Evolutionary conservation across 2,329 filamentous ascomycete genomes (phyloP).

Genomic region (Colletotrichum liaoningense): DNA sequence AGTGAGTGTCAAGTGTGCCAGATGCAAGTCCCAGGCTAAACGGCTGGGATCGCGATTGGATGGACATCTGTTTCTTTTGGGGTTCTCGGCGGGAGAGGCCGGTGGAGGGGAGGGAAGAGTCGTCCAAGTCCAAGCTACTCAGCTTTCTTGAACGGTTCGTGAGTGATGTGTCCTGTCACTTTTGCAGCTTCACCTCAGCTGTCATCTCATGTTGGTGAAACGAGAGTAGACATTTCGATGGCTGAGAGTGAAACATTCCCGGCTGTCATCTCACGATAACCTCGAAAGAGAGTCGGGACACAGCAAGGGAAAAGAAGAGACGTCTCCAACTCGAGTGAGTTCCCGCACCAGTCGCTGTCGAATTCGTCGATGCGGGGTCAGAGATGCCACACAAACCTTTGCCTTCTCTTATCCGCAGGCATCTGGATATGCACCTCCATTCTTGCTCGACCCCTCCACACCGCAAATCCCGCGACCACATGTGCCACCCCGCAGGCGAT

Average conservation of each 20-base stretch:
- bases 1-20: conserved; percentile 5
- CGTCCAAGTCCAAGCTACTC: neutral
- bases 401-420: neutral
- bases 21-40: conserved; percentile 3
- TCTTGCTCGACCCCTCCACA: neutral
- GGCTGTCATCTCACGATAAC: neutral
- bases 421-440: too few species aligned
- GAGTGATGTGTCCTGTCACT: neutral
- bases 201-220: neutral
- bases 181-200: conserved; percentile 4
- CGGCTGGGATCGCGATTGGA: conserved; percentile 20
- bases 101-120: neutral
- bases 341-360: neutral
- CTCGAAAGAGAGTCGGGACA: neutral
- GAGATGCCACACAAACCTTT: conserved; percentile 7
- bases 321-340: neutral
- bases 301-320: neutral
- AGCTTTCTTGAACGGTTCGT: neutral
- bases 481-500: conserved; percentile 21
- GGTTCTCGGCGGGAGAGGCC: neutral
- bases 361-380: conserved; percentile 5
- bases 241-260: neutral
- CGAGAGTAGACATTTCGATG: neutral
- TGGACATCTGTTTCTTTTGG: neutral
- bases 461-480: conserved; percentile 18